Conservation (phyloP, 345 rosid genomes). For the Citrus unshiu region DNA sequence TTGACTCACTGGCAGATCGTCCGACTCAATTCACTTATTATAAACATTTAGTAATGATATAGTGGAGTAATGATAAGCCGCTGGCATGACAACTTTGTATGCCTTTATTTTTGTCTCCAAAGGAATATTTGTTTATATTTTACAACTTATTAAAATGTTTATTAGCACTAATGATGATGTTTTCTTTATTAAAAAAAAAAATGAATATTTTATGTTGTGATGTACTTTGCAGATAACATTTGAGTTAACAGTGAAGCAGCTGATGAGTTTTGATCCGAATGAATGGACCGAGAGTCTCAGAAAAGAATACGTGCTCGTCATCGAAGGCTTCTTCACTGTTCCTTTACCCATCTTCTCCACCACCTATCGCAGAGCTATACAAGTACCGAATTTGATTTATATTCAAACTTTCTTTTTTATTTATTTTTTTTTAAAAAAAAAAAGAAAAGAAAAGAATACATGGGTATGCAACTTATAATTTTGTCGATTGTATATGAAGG, state of each 20-base stretch:
- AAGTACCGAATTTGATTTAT: constrained; percentile 27
- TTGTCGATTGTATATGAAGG: constrained; percentile 32
- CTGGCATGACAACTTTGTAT: neutral
- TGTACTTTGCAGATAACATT: constrained; percentile 68
- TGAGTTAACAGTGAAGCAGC: constrained; percentile 82
- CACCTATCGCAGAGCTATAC: constrained; percentile 82
- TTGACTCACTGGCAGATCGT: constrained; percentile 7
- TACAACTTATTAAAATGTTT: neutral
- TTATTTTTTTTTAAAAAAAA: neutral
- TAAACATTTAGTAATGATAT: no score
- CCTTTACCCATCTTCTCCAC: constrained; percentile 81
- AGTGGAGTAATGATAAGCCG: no score
- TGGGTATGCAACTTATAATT: no score
- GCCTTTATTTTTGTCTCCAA: neutral
- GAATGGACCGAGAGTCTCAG: constrained; percentile 90
- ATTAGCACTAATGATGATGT: neutral
- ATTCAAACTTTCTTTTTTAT: neutral
- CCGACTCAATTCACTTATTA: neutral
- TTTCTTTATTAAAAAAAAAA: neutral
- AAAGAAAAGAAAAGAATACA: no score
- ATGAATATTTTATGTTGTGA: neutral
- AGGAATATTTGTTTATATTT: neutral
- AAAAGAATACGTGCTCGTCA: constrained; percentile 85
- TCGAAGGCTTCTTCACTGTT: constrained; percentile 90
- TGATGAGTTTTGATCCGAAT: constrained; percentile 95